Evolutionary conservation across 2,329 filamentous ascomycete genomes (phyloP).

Genomic region (Trichoderma sp.): DNA sequence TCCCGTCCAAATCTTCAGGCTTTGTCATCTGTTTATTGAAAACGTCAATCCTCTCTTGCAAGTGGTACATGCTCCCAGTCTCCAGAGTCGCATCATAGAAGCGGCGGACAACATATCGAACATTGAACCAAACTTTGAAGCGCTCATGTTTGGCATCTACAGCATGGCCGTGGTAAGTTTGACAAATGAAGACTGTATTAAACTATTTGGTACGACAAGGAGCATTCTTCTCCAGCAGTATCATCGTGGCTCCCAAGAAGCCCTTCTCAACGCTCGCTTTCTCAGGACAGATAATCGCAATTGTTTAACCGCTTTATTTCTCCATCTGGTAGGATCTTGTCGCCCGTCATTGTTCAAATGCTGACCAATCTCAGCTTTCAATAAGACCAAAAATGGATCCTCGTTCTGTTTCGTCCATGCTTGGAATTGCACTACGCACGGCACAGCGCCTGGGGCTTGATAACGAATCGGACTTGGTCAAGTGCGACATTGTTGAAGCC

Average conservation of each 20-base stretch:
- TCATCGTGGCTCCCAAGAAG: slow-evolving; percentile 53
- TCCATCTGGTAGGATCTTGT: not conserved
- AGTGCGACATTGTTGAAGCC: slow-evolving; percentile 47
- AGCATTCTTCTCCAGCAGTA: slow-evolving; percentile 45
- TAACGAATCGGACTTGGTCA: not conserved
- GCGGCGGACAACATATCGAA: slow-evolving; percentile 45
- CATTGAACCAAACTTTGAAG: slow-evolving; percentile 27
- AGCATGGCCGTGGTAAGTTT: not conserved
- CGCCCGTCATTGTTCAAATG: not conserved
- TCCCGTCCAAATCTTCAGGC: slow-evolving; percentile 34
- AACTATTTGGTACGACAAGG: slow-evolving; percentile 42
- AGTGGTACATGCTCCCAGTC: slow-evolving; percentile 56
- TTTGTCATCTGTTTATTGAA: slow-evolving; percentile 61
- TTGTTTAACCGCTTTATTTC: slow-evolving; percentile 48
- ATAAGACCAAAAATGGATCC: not conserved
- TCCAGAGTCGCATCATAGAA: slow-evolving; percentile 55
- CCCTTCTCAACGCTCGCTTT: slow-evolving; percentile 53
- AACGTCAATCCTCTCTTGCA: slow-evolving; percentile 62
- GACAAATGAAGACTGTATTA: not conserved
- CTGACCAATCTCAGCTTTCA: not conserved
- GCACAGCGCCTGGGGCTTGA: not conserved
- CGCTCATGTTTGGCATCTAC: not conserved
- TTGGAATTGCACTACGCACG: not conserved
- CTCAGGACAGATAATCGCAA: slow-evolving; percentile 52
- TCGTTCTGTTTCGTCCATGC: not conserved